These are phyloP conservation scores for Cladosporium sp. DNA, from an alignment of 2,329 filamentous ascomycete genomes.

Conservation along the genomic window DNA sequence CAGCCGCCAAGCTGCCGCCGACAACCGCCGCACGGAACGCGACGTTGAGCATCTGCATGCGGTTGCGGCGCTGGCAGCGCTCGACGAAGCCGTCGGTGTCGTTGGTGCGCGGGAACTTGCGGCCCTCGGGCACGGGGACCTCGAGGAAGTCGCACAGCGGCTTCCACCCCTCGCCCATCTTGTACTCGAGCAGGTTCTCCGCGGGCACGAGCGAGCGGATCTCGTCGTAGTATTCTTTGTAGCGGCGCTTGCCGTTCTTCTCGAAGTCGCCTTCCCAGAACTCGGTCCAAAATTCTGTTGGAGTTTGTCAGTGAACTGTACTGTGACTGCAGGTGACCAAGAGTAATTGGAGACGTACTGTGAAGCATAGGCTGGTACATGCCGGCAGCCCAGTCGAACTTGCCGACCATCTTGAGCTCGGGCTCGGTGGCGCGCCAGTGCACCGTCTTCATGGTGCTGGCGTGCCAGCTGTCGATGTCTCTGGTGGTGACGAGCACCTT, in stretches of 20 bases:
- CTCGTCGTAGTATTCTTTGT: conserved; percentile 50
- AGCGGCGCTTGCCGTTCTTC: conserved; percentile 58
- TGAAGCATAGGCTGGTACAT: conserved; percentile 65
- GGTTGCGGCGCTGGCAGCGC: conserved; percentile 47
- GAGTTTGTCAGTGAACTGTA: conserved; percentile 8
- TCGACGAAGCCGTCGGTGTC: conserved; percentile 51
- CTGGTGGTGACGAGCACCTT: conserved; percentile 64
- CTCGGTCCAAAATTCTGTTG: conserved; percentile 55
- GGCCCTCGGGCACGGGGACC: conserved; percentile 43
- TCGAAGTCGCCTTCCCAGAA: conserved; percentile 65
- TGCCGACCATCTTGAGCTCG: conserved; percentile 50
- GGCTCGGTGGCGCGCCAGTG: conserved; percentile 61
- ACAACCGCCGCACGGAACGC: conserved; percentile 46
- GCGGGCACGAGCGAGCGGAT: conserved; percentile 42
- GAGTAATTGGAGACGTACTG: conserved; percentile 31
- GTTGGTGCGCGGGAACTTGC: conserved; percentile 47
- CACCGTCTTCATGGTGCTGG: conserved; percentile 60
- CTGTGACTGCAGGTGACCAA: not conserved
- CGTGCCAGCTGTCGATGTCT: conserved; percentile 59
- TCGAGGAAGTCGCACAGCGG: conserved; percentile 51
- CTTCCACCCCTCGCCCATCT: conserved; percentile 49
- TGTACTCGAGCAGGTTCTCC: conserved; percentile 49
- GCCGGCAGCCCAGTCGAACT: conserved; percentile 57
- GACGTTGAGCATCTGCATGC: conserved; percentile 51
- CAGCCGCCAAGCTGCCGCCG: conserved; percentile 43